Conservation (phyloP, 2,329 filamentous ascomycete species). For the Ophiocordyceps camponoti-rufipedis region DNA sequence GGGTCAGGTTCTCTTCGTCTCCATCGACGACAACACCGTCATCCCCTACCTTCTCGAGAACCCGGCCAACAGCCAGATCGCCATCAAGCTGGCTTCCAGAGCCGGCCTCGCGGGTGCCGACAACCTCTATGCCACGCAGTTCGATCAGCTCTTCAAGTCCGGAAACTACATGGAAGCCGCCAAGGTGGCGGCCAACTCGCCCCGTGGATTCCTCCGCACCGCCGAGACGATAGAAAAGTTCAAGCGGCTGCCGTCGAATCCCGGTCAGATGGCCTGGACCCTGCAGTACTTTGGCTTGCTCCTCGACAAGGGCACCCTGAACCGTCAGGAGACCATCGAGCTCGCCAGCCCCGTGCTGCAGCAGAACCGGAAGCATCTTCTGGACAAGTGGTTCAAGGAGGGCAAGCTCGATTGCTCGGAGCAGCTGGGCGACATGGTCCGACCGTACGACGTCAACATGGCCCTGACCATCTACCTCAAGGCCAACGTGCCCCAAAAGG, state of each 20-base stretch:
- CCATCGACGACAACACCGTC: constrained; percentile 77
- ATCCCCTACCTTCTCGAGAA: constrained; percentile 94
- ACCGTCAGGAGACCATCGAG: constrained; percentile 86
- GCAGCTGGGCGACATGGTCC: constrained; percentile 86
- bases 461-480: constrained; percentile 81
- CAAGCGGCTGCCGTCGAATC: constrained; percentile 66
- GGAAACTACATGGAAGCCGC: constrained; percentile 79
- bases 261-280: constrained; percentile 80
- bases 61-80: constrained; percentile 80
- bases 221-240: constrained; percentile 91
- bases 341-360: constrained; percentile 80
- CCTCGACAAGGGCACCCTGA: constrained; percentile 83
- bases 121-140: constrained; percentile 79
- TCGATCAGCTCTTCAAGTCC: constrained; percentile 66
- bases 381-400: constrained; percentile 97
- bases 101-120: constrained; percentile 89
- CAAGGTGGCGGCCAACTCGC: constrained; percentile 92
- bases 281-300: constrained; percentile 97
- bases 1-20: constrained; percentile 88
- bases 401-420: constrained; percentile 93
- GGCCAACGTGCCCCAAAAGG: constrained; percentile 81
- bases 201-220: constrained; percentile 85
- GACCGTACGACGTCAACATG: constrained; percentile 72
- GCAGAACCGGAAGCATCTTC: constrained; percentile 84
- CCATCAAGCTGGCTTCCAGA: constrained; percentile 89